Evolutionary conservation across 148 eudicot species (phyloP), one percentile per base, ranked within the genome.

Genomic region (Euryodendron excelsum): DNA sequence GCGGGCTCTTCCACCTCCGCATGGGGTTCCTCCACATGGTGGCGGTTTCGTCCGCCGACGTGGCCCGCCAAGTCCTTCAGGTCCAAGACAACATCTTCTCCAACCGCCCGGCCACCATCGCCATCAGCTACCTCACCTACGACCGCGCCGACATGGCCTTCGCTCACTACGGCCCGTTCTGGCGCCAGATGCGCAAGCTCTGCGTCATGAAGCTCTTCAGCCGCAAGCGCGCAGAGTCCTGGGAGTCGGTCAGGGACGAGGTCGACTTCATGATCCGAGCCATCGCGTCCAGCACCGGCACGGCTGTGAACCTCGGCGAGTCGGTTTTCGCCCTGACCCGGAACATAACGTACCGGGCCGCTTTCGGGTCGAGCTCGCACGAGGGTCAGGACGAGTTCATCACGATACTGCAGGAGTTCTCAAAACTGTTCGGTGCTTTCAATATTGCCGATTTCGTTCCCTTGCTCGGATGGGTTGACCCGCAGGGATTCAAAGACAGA

Each of bases 131-230:
- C 85, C 81, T 91, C 7, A 91, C 90, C 8, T 91, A 91, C 77
- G 82, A 91, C 69, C 77, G 90, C 8, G 93, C 91, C 41, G 96
- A 91, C 84, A 90, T 91, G 96, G 96, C 90, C 2, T 91, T 91
- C 73, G 91, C 96, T 20, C 88, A 91, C 75, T 91, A 90, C 78
- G 96, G 96, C 68, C 96, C 93, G 4, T 91, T 91, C 67, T 91
- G 96, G 96, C 96, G 96, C 13, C 96, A 91, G 79, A 90, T 91
- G 96, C 88, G 96, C 8, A 91, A 91, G 71, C 87, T 91, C 23
- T 88, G 91, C 65, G 96, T 91, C 80, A 91, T 91, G 91, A 91
- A 91, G 72, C 79, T 91, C 6, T 91, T 91, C 70, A 88, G 91
- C 84, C 86, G 96, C 0, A 90, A 85, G 30, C 85, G 96, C 64